A percentile compares a stretch with the other conserved stretches of the same genome.
Evolutionary conservation across 192 early-diverging fungal species (phyloP).

Genomic region (Podila epigama): DNA sequence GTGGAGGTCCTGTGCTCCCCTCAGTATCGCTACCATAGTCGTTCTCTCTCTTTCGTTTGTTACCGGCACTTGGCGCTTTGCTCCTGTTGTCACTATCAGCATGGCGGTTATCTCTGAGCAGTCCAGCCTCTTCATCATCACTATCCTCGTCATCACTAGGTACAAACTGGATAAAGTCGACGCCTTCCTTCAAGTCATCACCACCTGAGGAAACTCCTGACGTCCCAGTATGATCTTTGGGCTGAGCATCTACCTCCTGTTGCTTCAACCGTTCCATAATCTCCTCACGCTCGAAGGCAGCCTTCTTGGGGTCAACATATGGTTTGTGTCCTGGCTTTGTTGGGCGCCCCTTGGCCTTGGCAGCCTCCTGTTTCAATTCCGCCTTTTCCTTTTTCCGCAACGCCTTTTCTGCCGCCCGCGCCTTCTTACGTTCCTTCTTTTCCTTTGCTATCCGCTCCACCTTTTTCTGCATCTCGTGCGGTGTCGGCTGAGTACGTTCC

Average conservation of each 20-base stretch:
- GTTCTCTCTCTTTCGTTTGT: background rate
- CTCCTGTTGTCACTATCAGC: too few relatives aligned
- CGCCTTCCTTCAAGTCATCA: conserved; percentile 19
- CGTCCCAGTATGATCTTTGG: background rate
- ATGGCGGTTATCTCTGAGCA: too few relatives aligned
- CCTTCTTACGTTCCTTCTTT: background rate
- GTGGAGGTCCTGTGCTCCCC: background rate
- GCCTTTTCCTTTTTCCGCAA: background rate
- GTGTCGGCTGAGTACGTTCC: background rate
- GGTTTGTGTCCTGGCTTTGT: background rate
- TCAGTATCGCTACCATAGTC: background rate
- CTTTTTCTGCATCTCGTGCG: background rate
- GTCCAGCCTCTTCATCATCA: too few relatives aligned
- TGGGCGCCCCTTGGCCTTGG: conserved; percentile 3
- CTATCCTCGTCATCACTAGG: conserved; percentile 1
- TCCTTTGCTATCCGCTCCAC: background rate
- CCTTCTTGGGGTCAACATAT: background rate
- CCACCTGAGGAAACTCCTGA: background rate
- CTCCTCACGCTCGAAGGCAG: background rate
- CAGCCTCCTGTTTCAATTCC: background rate
- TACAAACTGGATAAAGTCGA: conserved; percentile 32
- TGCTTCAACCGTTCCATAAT: background rate
- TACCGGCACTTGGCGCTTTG: too few relatives aligned
- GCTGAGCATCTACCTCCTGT: too few relatives aligned
- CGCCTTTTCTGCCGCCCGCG: background rate